Evolutionary conservation across 495 filamentous ascomycete genomes (phyloP), one percentile per base, ranked within the genome.

Genomic region (Haplographium delicatum): DNA sequence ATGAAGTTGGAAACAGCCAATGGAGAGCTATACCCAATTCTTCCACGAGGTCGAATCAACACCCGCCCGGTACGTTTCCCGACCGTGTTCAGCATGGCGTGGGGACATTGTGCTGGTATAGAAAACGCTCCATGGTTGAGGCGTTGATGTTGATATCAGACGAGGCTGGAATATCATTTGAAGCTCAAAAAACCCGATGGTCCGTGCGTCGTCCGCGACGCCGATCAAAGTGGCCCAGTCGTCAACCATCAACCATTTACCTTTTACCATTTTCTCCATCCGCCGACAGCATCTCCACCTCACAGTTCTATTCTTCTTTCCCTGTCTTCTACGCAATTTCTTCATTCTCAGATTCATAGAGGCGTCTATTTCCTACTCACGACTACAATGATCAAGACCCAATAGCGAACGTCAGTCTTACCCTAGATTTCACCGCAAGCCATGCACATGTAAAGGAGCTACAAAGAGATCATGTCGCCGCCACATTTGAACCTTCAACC

Each of bases 301-400:
- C n/a, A n/a, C n/a, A n/a, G n/a, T n/a, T n/a, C n/a, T n/a, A n/a
- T n/a, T n/a, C n/a, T n/a, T n/a, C n/a, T n/a, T n/a, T n/a, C n/a
- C n/a, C n/a, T n/a, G n/a, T n/a, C n/a, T n/a, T n/a, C n/a, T n/a
- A 43, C 55, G 57, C 46, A 68, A 58, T 65, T 63, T 64, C 31
- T 64, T 34, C 53, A 61, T 64, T 41, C n/a, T n/a, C n/a, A n/a
- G n/a, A n/a, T n/a, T n/a, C n/a, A n/a, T n/a, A n/a, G n/a, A n/a
- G n/a, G n/a, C 10, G 39, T 44, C 26, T 37, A 37, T 27, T 34
- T 24, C 60, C 62, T 59, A 62, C 33, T 30, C 54, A 52, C 40
- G 38, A 24, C 41, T 5, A 1, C 43, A 18, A 44, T 44, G 42
- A 44, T 28, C 41, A 43, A 11, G 2, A 13, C 11, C 18, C 15